phyloP scores from a whole-genome alignment of 1,139 yeast genomes.

The Yamadazyma pseudoaaseri region DNA sequence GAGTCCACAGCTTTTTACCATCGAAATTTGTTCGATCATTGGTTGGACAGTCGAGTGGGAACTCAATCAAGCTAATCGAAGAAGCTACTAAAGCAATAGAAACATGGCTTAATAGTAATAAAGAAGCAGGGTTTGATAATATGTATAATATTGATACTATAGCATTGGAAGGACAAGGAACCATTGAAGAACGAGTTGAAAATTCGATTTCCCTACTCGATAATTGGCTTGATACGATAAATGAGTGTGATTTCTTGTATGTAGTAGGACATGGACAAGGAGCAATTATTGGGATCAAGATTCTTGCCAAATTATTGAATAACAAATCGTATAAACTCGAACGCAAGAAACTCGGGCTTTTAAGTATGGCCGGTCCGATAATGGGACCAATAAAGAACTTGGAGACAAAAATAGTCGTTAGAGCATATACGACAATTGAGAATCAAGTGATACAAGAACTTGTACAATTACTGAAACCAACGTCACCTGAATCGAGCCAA shows the following conservation, averaged over 20 bases:
- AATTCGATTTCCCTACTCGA: slow-evolving; percentile 33
- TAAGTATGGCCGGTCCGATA: slow-evolving; percentile 46
- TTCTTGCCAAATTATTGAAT: slow-evolving; percentile 33
- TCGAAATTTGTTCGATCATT: slow-evolving; percentile 53
- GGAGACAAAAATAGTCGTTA: slow-evolving; percentile 45
- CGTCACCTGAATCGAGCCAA: slow-evolving; percentile 28
- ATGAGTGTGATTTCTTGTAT: slow-evolving; percentile 40
- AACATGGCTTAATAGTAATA: slow-evolving; percentile 36
- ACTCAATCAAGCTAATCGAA: slow-evolving; percentile 32
- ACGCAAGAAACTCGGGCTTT: slow-evolving; percentile 33
- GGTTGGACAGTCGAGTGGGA: slow-evolving; percentile 50
- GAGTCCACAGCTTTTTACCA: slow-evolving; percentile 93
- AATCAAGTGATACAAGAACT: slow-evolving; percentile 49
- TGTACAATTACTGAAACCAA: slow-evolving; percentile 44
- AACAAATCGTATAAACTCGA: slow-evolving; percentile 10
- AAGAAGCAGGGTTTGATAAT: slow-evolving; percentile 18
- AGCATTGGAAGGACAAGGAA: slow-evolving; percentile 55
- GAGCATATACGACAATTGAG: slow-evolving; percentile 46
- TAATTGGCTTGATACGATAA: slow-evolving; percentile 42
- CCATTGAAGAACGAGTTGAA: slow-evolving; percentile 39
- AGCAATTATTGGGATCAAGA: slow-evolving; percentile 42
- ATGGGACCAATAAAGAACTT: slow-evolving; percentile 45
- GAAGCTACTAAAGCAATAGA: slow-evolving; percentile 36
- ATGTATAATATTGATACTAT: slow-evolving; percentile 40
- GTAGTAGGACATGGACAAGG: slow-evolving; percentile 48